These are phyloP conservation scores for Botryosphaeria agaves DNA, from an alignment of 2,329 filamentous ascomycete genomes.

Conservation along the genomic window DNA sequence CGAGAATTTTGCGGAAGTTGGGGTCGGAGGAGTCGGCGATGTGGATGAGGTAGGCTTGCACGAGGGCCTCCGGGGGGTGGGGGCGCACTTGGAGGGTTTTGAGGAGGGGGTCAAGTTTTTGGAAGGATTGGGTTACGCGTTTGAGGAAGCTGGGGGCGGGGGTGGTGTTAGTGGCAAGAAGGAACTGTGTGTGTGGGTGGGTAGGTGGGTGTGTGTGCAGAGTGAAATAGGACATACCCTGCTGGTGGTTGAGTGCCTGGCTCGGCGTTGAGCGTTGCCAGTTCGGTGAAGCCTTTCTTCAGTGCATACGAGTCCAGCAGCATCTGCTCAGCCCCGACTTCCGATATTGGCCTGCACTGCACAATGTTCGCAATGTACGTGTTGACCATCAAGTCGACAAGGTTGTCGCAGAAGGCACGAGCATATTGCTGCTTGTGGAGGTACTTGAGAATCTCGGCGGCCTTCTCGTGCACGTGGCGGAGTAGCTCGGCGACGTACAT, in stretches of 20 bases:
- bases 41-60: constrained; percentile 95
- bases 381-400: constrained; percentile 74
- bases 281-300: constrained; percentile 57
- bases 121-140: constrained; percentile 69
- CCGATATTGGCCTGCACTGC: constrained; percentile 76
- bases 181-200: not conserved
- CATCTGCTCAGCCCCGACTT: constrained; percentile 96
- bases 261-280: constrained; percentile 45
- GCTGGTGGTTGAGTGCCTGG: constrained; percentile 39
- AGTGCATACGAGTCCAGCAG: constrained; percentile 85
- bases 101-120: constrained; percentile 76
- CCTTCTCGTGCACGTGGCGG: constrained; percentile 50
- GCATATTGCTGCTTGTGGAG: constrained; percentile 88
- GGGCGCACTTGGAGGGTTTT: constrained; percentile 93
- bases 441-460: constrained; percentile 56
- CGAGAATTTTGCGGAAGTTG: constrained; percentile 93
- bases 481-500: constrained; percentile 76
- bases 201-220: constrained; percentile 7
- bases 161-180: no score
- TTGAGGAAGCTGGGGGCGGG: constrained; percentile 62
- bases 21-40: constrained; percentile 83
- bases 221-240: no score
- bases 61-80: constrained; percentile 78
- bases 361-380: constrained; percentile 73
- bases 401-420: constrained; percentile 82